Base-by-base conservation (phyloP, 495 filamentous ascomycete species). In the Astrothelium macrocarpum region DNA sequence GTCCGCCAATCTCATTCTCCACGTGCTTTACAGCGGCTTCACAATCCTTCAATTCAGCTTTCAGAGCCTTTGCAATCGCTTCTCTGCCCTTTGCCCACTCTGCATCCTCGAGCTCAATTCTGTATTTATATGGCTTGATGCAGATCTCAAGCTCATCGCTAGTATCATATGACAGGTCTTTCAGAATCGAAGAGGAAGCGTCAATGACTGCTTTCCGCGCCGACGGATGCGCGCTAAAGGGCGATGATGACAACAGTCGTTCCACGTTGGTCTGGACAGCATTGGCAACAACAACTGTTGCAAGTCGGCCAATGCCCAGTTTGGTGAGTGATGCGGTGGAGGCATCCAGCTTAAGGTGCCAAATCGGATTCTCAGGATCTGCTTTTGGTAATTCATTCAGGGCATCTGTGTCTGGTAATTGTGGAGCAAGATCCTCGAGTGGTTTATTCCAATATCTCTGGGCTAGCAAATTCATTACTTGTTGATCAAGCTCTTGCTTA, bases 131-230 rank as follows among this genome's bases (percentile, higher is more conserved):
- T 1, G 94, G 94, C 73, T 99, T 99, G 78, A 99, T 93, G 71
- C 94, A 97, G 71, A 97, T 97, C 74, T 99, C 94, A n/a, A 99
- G 91, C 73, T 97, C 93, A 71, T 99, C 94, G 67, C 88, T 90
- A 1, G 95, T 97, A 71, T 90, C 91, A 77, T 96, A 97, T 68
- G 95, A 96, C 1, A 92, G 85, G 64, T 99, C 94, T 65, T 91
- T 94, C 18, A 99, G 76, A 53, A 97, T 97, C 39, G 84, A 85
- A 1, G 87, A 87, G 23, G 89, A 89, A 2, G 94, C 93, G 67
- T 96, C 90, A 31, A 82, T 90, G 69, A 97, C 96, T 43, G 91
- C 90, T 74, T 91, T 87, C 58, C 90, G 85, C 16, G 93, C 95
- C 60, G 91, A 95, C 0, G 94, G 94, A 68, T 99, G 94, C 25